Evolutionary conservation across 805 yeast genomes (phyloP).

Genomic region (Myxozyma neglecta): DNA sequence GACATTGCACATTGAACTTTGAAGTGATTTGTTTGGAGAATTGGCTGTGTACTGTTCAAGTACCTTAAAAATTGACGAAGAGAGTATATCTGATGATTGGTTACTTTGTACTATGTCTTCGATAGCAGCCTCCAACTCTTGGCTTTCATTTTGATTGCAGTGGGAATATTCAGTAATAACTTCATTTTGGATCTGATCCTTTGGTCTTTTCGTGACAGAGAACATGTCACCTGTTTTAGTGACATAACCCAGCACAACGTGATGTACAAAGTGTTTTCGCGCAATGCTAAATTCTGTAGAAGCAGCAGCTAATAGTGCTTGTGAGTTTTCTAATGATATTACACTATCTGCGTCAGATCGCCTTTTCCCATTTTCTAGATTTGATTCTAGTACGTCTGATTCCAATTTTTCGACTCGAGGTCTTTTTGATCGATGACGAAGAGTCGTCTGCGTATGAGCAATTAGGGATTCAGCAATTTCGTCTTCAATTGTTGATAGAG

Average conservation of each 20-base stretch:
- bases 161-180: not conserved
- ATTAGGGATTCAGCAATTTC: not conserved
- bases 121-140: not conserved
- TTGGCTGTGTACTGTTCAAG: not conserved
- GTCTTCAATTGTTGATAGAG: constrained; percentile 3
- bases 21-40: not conserved
- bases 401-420: not conserved
- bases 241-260: not conserved
- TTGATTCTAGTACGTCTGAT: not conserved
- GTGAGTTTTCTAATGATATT: not conserved
- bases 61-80: not conserved
- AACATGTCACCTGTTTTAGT: not conserved
- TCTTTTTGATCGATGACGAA: not conserved
- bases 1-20: not conserved
- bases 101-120: not conserved
- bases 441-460: not conserved
- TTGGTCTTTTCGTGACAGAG: not conserved
- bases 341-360: no score
- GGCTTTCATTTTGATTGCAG: not conserved
- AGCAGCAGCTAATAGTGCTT: not conserved
- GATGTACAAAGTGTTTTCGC: constrained; percentile 3
- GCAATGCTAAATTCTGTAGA: constrained; percentile 2
- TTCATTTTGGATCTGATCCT: not conserved
- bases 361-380: not conserved
- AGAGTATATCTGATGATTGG: no score